Base-by-base conservation (phyloP, 805 yeast genomes). In the Schizosaccharomyces osmophilus region DNA sequence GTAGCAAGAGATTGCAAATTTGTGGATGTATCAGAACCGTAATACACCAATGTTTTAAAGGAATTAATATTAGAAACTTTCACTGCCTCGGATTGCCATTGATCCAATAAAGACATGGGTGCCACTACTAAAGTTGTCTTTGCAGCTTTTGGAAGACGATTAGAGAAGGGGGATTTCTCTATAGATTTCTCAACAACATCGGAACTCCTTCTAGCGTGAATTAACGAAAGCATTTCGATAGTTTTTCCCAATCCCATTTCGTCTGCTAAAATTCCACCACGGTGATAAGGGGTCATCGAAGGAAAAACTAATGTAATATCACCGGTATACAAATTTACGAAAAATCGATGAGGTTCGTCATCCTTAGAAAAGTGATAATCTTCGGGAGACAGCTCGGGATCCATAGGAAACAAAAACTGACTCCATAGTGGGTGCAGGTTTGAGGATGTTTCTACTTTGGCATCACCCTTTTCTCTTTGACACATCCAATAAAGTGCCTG, bases 241-340 rank as follows among this genome's bases (percentile, higher is more conserved):
- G 97, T 89, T 69, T 89, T 89, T 55, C 97, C 97, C 8, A 89
- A 75, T 0, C 97, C 97, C 97, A 89, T 89, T 70, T 89, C 66
- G 73, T 89, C 97, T 0, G 97, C 95, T 17, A 89, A 73, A 24
- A 89, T 85, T 1, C 97, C 97, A 45, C 97, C 97, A 59, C 76
- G 75, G n/a, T 51, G 36, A 59, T 83, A 77, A 22, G 78, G 67
- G 1, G 82, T 75, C 63, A 77, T 79, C 51, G 87, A 73, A 13
- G 96, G 97, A 64, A 78, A 80, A 26, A 78, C 77, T 17, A 79
- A 66, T 0, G 90, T 80, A 62, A 90, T 78, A 62, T 85, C 88
- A 4, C 96, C 96, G 62, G 84, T 80, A 68, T 82, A 84, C 63
- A 85, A 70, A 67, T 87, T 88, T 17, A 84, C 88, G 69, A 83